Percentiles rank a stretch among this genome's conserved stretches.
Conservation (phyloP, 371 early-diverging fungal genomes). For the Mucor velutinosus region DNA sequence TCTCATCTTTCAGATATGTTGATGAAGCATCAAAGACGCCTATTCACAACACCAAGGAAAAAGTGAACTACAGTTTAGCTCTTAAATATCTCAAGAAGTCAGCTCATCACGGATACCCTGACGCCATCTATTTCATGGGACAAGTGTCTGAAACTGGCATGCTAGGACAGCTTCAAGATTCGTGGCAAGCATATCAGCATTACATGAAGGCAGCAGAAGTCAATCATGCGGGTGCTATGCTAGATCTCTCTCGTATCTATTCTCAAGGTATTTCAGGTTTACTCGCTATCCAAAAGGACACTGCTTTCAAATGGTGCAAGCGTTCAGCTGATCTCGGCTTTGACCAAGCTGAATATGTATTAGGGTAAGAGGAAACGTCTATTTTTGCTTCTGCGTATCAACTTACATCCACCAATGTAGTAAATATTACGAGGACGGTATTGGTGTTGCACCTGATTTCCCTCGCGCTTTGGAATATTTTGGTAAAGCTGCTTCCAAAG, state of each 20-base stretch:
- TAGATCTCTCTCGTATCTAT: conserved; percentile 36
- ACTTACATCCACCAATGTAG: conserved; percentile 45
- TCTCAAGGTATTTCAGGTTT: conserved; percentile 31
- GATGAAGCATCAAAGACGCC: conserved; percentile 13
- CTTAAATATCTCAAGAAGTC: conserved; percentile 39
- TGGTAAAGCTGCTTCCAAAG: conserved; percentile 34
- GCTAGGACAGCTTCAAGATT: conserved; percentile 25
- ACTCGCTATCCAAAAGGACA: conserved; percentile 21
- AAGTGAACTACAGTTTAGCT: conserved; percentile 12
- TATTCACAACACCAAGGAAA: conserved; percentile 1
- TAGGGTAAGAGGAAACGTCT: conserved; percentile 36
- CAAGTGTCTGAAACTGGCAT: conserved; percentile 26
- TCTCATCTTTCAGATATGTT: not conserved
- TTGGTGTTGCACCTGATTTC: conserved; percentile 27
- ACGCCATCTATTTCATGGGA: conserved; percentile 29
- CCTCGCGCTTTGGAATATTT: conserved; percentile 28
- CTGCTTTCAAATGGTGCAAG: conserved; percentile 46
- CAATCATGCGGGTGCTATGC: conserved; percentile 39
- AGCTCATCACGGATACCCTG: conserved; percentile 24
- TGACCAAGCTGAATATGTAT: conserved; percentile 38
- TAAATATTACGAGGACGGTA: conserved; percentile 31
- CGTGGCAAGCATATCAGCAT: conserved; percentile 30
- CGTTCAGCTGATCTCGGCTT: conserved; percentile 37
- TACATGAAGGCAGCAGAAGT: conserved; percentile 44
- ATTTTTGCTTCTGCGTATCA: not conserved